Conservation (phyloP, 2,329 filamentous ascomycete species). For the Penicillium sp. region DNA sequence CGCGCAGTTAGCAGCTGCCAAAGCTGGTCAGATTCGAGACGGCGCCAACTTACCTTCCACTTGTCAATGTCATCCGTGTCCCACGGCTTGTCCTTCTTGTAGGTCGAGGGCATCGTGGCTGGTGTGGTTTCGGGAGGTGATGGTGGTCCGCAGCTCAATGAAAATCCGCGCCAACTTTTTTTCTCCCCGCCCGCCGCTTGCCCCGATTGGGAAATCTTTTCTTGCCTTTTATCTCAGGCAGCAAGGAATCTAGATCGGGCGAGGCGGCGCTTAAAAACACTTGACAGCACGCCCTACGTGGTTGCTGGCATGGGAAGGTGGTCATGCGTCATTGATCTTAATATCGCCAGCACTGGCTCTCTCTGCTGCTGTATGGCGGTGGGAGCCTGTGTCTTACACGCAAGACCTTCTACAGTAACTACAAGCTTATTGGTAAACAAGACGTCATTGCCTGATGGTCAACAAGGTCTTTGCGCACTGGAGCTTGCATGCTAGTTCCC, state of each 20-base stretch:
- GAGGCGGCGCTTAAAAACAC: conserved; percentile 1
- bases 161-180: conserved; percentile 30
- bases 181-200: conserved; percentile 25
- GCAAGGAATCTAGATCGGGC: not conserved
- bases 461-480: not conserved
- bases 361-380: no score
- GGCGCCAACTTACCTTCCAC: conserved; percentile 76
- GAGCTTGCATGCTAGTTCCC: no score
- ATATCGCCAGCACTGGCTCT: no score
- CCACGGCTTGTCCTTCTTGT: conserved; percentile 90
- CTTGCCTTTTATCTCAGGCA: not conserved
- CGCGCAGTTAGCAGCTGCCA: conserved; percentile 4
- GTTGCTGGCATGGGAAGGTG: no score
- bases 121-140: conserved; percentile 11
- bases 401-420: no score
- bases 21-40: no score
- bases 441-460: no score
- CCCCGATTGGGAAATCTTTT: conserved; percentile 15
- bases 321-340: no score
- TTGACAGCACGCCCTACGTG: no score
- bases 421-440: no score
- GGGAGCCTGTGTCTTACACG: no score
- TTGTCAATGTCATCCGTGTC: conserved; percentile 97
- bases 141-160: conserved; percentile 20
- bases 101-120: conserved; percentile 73